Base-by-base conservation (phyloP, 2,329 filamentous ascomycete genomes). In the Claviceps humidiphila region DNA sequence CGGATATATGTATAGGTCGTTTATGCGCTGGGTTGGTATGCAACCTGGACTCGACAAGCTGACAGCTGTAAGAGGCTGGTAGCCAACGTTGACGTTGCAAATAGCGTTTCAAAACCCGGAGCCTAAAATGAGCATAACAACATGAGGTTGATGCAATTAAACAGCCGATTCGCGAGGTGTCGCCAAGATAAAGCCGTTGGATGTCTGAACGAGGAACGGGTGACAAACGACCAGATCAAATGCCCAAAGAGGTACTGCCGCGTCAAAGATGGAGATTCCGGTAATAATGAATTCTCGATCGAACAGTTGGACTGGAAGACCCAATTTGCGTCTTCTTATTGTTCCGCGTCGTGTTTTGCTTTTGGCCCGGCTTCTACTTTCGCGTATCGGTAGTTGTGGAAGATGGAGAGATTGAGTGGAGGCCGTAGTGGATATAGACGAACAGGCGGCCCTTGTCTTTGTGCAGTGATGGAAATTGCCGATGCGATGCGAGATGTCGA, bases 21-120 rank as follows among this genome's bases (percentile, higher is more conserved):
- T 34, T 34, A 34, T 34, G 30, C 9, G 30, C 30, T 34, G 30
- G 30, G 30, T 34, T 8, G 9, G 30, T 34, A 11, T 34, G 24
- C 5, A 16, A 16, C 22, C 13, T 16, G 30, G 8, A 34, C 42
- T 17, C n/a, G 37, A 34, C 37, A 6, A 8, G 4, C 38, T 47
- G 45, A 51, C 37, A 38, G 30, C 6, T 53, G n/a, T 11, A 14
- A 6, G 38, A 49, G 38, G 38, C 45, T 34, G 30, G 43, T 50
- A 50, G 39, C 50, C 20, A 17, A 39, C 44, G 30, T 47, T 54
- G 50, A 39, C 44, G 30, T 47, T 54, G 47, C 50, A 44, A 30
- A 20, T 16, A 37, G 38, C 16, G 53, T 54, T 54, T 52, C 50
- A 52, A 54, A 50, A 43, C 37, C 37, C 43, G 53, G 20, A 49